Evolutionary conservation across 345 rosid genomes (phyloP).

Genomic region (Aquilaria yunnanensis): DNA sequence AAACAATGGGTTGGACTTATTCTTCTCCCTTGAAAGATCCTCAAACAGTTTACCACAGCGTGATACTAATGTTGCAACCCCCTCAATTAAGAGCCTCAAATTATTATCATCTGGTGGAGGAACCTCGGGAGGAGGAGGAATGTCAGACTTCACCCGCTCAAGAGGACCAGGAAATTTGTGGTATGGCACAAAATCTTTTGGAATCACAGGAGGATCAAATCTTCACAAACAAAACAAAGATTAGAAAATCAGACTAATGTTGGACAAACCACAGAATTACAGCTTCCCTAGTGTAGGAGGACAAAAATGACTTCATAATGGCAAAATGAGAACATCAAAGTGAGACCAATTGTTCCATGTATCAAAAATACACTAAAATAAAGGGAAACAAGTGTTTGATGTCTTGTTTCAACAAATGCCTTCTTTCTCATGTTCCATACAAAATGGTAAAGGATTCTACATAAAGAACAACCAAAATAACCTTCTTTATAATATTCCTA

Average conservation of each 20-base stretch:
- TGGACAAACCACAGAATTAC: no score
- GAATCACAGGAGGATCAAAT: slow-evolving; percentile 76
- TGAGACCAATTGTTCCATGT: no score
- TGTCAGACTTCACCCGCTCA: slow-evolving; percentile 33
- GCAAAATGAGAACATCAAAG: no score
- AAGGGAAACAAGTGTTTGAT: no score
- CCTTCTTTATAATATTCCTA: no score
- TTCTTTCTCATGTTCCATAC: no score
- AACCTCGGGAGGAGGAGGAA: slow-evolving; percentile 65
- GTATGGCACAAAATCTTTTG: slow-evolving; percentile 67
- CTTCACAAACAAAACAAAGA: slow-evolving; percentile 31
- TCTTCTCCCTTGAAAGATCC: slow-evolving; percentile 94
- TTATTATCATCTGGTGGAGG: slow-evolving; percentile 72
- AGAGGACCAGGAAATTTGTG: slow-evolving; percentile 68
- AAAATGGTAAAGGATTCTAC: no score
- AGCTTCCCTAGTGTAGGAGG: no score
- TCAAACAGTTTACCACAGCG: slow-evolving; percentile 91
- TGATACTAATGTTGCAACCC: slow-evolving; percentile 90
- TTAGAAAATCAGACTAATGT: neutral
- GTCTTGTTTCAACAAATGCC: no score
- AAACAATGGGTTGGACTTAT: slow-evolving; percentile 76
- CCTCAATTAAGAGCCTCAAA: slow-evolving; percentile 74
- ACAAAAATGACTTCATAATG: neutral
- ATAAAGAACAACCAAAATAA: no score
- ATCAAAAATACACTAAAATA: no score